phyloP scores from a whole-genome alignment of 768 basidiomycete species.

The Termitomyces sp. region DNA sequence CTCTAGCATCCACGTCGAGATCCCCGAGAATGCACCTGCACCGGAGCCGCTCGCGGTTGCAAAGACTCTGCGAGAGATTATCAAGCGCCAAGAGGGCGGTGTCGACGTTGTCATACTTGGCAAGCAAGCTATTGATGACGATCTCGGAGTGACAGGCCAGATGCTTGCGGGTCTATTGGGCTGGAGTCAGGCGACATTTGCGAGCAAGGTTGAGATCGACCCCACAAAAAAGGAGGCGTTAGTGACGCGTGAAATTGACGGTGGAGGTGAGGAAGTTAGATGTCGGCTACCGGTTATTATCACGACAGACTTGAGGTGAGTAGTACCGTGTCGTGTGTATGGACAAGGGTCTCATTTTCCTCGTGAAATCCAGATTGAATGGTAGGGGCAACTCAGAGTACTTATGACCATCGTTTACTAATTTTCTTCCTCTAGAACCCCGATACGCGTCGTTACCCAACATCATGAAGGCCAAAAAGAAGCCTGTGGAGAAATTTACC shows the following conservation, averaged over 20 bases:
- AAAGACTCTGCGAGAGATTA: slow-evolving; percentile 74
- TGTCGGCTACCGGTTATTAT: slow-evolving; percentile 81
- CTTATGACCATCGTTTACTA: neutral
- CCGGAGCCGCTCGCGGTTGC: slow-evolving; percentile 94
- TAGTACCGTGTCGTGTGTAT: slow-evolving; percentile 2
- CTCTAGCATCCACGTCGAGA: slow-evolving; percentile 85
- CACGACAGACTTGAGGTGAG: slow-evolving; percentile 90
- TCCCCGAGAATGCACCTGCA: slow-evolving; percentile 64
- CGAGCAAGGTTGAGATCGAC: slow-evolving; percentile 80
- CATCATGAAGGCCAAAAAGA: slow-evolving; percentile 99
- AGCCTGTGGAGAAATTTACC: slow-evolving; percentile 82
- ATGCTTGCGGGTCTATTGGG: slow-evolving; percentile 93
- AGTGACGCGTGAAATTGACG: slow-evolving; percentile 91
- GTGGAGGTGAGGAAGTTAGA: slow-evolving; percentile 81
- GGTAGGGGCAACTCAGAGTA: slow-evolving; percentile 36
- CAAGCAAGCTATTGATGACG: slow-evolving; percentile 98
- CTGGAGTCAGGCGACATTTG: slow-evolving; percentile 95
- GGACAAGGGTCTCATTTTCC: neutral
- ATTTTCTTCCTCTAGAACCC: slow-evolving; percentile 56
- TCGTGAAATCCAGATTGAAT: slow-evolving; percentile 52
- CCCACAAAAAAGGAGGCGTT: slow-evolving; percentile 56
- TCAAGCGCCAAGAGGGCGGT: slow-evolving; percentile 52
- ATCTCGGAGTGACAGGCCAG: slow-evolving; percentile 92
- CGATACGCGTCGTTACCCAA: slow-evolving; percentile 96
- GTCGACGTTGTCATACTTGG: slow-evolving; percentile 93